Conservation (phyloP, 2,329 filamentous ascomycete genomes). For the Neurospora sp. region DNA sequence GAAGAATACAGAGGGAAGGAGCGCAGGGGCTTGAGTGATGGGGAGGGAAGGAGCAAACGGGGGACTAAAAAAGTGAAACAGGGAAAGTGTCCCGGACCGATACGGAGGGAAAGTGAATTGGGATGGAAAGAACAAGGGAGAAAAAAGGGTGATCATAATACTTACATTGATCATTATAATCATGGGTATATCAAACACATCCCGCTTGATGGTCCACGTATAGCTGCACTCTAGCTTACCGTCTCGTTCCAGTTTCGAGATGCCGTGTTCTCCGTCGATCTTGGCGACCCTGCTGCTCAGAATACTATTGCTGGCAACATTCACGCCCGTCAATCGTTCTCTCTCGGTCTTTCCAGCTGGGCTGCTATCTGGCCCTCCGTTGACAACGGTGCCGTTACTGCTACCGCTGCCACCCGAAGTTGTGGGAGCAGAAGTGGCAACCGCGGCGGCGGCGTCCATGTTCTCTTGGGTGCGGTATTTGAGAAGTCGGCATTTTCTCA, state of each 20-base stretch:
- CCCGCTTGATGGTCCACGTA: conserved; percentile 93
- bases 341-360: conserved; percentile 18
- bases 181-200: conserved; percentile 98
- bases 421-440: background rate
- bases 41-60: background rate
- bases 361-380: background rate
- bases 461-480: conserved; percentile 76
- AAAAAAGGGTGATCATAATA: conserved; percentile 18
- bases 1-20: background rate
- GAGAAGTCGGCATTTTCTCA: conserved; percentile 73
- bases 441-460: conserved; percentile 24
- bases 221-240: conserved; percentile 92
- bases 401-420: conserved; percentile 10
- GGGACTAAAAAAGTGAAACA: background rate
- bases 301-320: conserved; percentile 29
- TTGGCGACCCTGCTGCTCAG: conserved; percentile 50
- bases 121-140: background rate
- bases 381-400: background rate
- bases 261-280: conserved; percentile 66
- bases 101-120: background rate
- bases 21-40: background rate
- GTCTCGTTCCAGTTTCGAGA: conserved; percentile 73
- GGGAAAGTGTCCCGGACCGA: background rate
- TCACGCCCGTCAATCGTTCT: conserved; percentile 31
- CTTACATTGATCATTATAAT: conserved; percentile 96